These are phyloP conservation scores for Coemansia sp. DNA, from an alignment of 371 early-diverging fungal species.

Conservation along the genomic window DNA sequence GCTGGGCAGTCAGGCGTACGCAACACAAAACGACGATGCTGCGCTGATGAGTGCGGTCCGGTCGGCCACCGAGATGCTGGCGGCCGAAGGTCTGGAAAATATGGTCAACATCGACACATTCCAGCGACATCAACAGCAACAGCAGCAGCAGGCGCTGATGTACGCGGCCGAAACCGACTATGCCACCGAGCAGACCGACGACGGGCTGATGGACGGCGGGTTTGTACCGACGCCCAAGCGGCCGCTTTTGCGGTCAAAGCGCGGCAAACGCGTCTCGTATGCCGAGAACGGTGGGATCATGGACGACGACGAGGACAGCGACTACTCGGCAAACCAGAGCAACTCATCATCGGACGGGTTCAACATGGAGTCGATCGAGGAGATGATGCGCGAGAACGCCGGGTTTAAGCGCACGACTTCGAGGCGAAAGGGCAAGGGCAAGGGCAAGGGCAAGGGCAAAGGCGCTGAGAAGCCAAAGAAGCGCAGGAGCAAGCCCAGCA, in stretches of 20 bases:
- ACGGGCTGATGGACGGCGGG: neutral
- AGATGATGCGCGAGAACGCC: conserved; percentile 8
- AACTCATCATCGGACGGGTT: conserved; percentile 11
- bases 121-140: conserved; percentile 10
- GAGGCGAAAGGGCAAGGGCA: neutral
- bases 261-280: conserved; percentile 11
- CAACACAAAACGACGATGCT: conserved; percentile 3
- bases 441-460: neutral
- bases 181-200: neutral
- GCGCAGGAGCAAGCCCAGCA: neutral
- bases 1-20: neutral
- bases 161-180: neutral
- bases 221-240: conserved; percentile 1
- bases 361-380: conserved; percentile 19
- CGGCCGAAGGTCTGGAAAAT: conserved; percentile 32
- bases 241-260: neutral
- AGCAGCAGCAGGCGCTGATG: neutral
- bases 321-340: conserved; percentile 17
- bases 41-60: conserved; percentile 31
- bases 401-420: conserved; percentile 13
- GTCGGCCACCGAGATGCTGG: conserved; percentile 36
- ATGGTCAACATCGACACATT: conserved; percentile 38
- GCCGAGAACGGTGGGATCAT: conserved; percentile 11
- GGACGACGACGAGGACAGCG: conserved; percentile 42
- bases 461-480: neutral